A percentile compares a stretch with the other conserved stretches of the same genome.
These are phyloP conservation scores for Globisporangium nunn DNA, from an alignment of 352 stramenopile genomes.

Conservation along the genomic window DNA sequence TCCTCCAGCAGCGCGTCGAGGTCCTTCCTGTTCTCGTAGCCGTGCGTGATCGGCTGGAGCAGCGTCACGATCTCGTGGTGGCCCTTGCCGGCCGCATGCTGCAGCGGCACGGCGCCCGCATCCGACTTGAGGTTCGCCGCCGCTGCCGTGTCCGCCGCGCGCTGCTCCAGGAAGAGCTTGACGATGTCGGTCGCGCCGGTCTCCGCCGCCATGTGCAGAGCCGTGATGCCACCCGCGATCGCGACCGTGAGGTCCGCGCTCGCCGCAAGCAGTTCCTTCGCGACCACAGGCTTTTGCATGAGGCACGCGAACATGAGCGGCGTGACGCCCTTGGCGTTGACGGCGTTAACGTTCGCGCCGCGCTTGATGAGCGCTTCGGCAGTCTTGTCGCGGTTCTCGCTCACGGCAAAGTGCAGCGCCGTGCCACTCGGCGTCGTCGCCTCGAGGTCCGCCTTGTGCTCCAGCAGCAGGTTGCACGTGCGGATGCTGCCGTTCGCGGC, in stretches of 20 bases:
- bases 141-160: constrained; percentile 32
- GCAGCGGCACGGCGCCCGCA: constrained; percentile 52
- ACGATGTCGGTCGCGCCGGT: constrained; percentile 61
- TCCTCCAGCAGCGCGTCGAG: constrained; percentile 47
- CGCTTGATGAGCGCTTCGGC: constrained; percentile 50
- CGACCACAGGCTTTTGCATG: constrained; percentile 68
- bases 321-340: constrained; percentile 64
- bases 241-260: constrained; percentile 39
- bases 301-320: constrained; percentile 67
- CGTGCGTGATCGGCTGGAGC: constrained; percentile 51
- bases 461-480: constrained; percentile 43
- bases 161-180: constrained; percentile 41
- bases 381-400: constrained; percentile 73
- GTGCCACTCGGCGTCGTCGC: constrained; percentile 65
- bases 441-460: constrained; percentile 51
- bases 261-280: constrained; percentile 44
- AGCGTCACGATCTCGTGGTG: constrained; percentile 58
- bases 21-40: constrained; percentile 49
- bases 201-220: constrained; percentile 71
- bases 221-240: constrained; percentile 59
- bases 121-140: constrained; percentile 57
- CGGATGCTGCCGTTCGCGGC: constrained; percentile 60
- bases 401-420: constrained; percentile 74
- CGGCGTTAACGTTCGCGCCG: constrained; percentile 57
- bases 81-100: constrained; percentile 68